Base-by-base conservation (phyloP, 257 asterid species). In the Anisodus tanguticus region DNA sequence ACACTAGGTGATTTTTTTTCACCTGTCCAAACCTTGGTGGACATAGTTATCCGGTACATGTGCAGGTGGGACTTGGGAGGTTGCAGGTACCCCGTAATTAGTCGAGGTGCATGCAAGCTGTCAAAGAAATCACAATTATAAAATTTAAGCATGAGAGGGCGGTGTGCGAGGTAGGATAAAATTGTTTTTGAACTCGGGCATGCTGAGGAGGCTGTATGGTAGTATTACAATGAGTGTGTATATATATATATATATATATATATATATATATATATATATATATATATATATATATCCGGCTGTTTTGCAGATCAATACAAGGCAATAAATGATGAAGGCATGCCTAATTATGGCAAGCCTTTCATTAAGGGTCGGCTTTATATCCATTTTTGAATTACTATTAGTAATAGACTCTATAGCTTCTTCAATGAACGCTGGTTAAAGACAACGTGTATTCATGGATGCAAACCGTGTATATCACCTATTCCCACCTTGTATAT, bases 261-360 rank as follows among this genome's bases (percentile, higher is more conserved):
- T n/a, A n/a, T n/a, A n/a, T n/a, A n/a, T n/a, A n/a, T n/a, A n/a
- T n/a, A n/a, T n/a, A n/a, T 26, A 31, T 31, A 31, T 31, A 31
- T 1, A 31, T 26, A 51, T 51, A 2, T 26, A 26, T 51, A 0
- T 6, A 12, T 53, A 51, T 51, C n/a, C 47, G 1, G 41, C 51
- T 76, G 45, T 59, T 81, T 76, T 87, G 79, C 85, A 87, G 90
- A 87, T 85, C 87, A 87, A 31, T 80, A 69, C 86, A 89, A 87
- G 88, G 90, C 91, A 55, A 87, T 89, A 81, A 82, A 84, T 70
- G 90, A 85, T 11, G 91, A 89, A 63, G 91, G 90, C 26, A 89
- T 89, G 90, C 90, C 90, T 37, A 81, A 76, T 9, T 83, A 83
- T 55, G 82, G 82, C 37, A 87, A 85, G 87, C 86, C 84, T 13